Evolutionary conservation across 2,329 filamentous ascomycete species (phyloP).

Genomic region (Parasarocladium wereldwijsianum): DNA sequence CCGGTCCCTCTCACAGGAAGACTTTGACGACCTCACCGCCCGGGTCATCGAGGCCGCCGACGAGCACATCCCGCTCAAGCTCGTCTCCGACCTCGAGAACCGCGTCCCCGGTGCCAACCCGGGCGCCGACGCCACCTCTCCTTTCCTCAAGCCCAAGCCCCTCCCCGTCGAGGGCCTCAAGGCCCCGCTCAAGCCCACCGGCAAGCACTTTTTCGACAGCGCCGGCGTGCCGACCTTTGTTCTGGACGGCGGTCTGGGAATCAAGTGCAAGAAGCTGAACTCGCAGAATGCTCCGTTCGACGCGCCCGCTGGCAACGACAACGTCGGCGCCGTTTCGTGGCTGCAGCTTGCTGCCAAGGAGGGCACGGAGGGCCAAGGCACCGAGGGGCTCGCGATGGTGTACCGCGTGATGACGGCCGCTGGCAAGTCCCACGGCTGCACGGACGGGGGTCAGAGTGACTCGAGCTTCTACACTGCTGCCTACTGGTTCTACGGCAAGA

Average conservation of each 20-base stretch:
- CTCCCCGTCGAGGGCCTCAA: conserved; percentile 21
- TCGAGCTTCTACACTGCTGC: conserved; percentile 41
- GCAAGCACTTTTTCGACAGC: conserved; percentile 53
- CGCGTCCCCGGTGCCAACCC: conserved; percentile 17
- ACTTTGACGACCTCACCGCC: conserved; percentile 25
- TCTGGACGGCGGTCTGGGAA: conserved; percentile 28
- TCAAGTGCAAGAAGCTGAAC: conserved; percentile 27
- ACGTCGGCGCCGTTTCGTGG: conserved; percentile 40
- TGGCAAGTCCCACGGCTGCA: conserved; percentile 29
- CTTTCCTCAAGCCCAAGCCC: conserved; percentile 20
- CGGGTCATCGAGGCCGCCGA: conserved; percentile 20
- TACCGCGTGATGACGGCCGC: conserved; percentile 43
- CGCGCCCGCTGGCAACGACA: conserved; percentile 29
- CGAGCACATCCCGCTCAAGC: conserved; percentile 32
- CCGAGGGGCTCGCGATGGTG: conserved; percentile 23
- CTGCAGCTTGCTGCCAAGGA: conserved; percentile 30
- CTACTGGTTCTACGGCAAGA: conserved; percentile 45
- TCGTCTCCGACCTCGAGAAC: conserved; percentile 15
- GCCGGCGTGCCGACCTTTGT: conserved; percentile 43
- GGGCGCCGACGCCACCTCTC: conserved; percentile 27
- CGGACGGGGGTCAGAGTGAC: conserved; percentile 20
- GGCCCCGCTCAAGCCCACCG: conserved; percentile 26
- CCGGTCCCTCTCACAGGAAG: conserved; percentile 20
- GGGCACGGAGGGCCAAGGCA: conserved; percentile 21
- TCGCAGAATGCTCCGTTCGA: conserved; percentile 34